Evolutionary conservation across 176 grass and related monocot species (phyloP).

Genomic region (Eleusine coracana): DNA sequence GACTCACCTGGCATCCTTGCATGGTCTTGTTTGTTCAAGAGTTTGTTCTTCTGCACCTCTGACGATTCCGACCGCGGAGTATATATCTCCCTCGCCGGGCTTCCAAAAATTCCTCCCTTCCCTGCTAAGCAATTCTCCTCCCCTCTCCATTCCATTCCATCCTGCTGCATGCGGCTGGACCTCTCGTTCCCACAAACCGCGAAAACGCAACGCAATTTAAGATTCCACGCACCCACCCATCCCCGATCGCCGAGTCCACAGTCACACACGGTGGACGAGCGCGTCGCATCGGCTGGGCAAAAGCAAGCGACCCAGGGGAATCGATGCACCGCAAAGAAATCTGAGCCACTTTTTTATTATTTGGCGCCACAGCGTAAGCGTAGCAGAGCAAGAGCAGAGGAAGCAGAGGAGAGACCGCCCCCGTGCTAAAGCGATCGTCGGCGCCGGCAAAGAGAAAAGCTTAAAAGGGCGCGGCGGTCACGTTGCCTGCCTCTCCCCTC

Average conservation of each 20-base stretch:
- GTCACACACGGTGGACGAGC: neutral
- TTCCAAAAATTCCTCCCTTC: conserved; percentile 54
- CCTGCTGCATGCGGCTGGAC: neutral
- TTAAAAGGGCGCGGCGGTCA: conserved; percentile 33
- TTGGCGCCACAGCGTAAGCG: neutral
- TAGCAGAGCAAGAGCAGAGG: neutral
- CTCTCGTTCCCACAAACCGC: neutral
- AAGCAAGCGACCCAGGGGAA: neutral
- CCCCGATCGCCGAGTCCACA: neutral
- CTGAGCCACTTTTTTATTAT: neutral
- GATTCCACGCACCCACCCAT: neutral
- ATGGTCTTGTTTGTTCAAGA: neutral
- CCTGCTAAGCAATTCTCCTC: conserved; percentile 45
- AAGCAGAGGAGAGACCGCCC: neutral
- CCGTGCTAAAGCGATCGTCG: neutral
- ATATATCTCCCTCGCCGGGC: neutral
- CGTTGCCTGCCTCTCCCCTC: neutral
- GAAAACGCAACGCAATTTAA: neutral
- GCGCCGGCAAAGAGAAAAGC: conserved; percentile 32
- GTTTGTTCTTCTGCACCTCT: neutral
- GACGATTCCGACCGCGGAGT: neutral
- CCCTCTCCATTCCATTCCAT: neutral
- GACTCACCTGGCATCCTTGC: neutral
- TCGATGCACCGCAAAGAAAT: conserved; percentile 14
- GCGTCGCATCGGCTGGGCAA: neutral